These are phyloP conservation scores for Rehmannia glutinosa DNA, from an alignment of 257 asterid species.

Conservation along the genomic window DNA sequence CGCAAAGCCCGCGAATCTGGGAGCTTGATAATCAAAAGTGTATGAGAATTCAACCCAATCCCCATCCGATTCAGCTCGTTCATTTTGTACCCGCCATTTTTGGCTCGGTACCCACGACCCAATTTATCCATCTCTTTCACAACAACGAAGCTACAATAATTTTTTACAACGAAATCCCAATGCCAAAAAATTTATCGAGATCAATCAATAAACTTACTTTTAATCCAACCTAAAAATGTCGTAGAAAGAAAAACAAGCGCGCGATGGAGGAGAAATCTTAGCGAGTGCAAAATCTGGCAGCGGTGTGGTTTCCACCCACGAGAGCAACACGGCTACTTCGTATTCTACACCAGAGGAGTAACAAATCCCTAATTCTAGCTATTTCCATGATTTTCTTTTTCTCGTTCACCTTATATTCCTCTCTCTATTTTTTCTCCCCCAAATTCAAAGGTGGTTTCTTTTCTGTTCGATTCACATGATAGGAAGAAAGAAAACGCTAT, in stretches of 20 bases:
- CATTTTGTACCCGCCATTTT: not conserved
- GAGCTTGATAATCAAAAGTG: conserved; percentile 47
- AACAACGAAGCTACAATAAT: too few relatives aligned
- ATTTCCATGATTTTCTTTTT: conserved; percentile 41
- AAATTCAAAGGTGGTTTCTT: not conserved
- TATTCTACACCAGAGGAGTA: conserved; percentile 42
- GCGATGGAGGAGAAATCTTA: conserved; percentile 13
- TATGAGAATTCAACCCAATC: conserved; percentile 28
- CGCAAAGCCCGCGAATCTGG: conserved; percentile 53
- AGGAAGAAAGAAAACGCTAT: not conserved
- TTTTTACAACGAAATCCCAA: too few relatives aligned
- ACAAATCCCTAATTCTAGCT: conserved; percentile 47
- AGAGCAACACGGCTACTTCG: conserved; percentile 47
- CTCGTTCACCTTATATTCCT: not conserved
- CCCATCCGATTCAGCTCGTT: conserved; percentile 21
- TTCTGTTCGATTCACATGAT: conserved; percentile 13
- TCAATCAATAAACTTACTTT: not conserved
- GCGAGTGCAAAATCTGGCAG: conserved; percentile 69
- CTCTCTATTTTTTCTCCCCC: not conserved
- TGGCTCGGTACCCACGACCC: conserved; percentile 25
- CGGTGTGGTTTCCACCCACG: conserved; percentile 82
- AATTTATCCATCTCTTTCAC: conserved; percentile 31
- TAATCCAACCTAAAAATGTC: not conserved
- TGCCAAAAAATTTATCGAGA: too few relatives aligned
- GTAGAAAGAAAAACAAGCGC: conserved; percentile 12